These are phyloP conservation scores for Arachis monticola DNA, from an alignment of 331 rosid genomes.

Conservation along the genomic window DNA sequence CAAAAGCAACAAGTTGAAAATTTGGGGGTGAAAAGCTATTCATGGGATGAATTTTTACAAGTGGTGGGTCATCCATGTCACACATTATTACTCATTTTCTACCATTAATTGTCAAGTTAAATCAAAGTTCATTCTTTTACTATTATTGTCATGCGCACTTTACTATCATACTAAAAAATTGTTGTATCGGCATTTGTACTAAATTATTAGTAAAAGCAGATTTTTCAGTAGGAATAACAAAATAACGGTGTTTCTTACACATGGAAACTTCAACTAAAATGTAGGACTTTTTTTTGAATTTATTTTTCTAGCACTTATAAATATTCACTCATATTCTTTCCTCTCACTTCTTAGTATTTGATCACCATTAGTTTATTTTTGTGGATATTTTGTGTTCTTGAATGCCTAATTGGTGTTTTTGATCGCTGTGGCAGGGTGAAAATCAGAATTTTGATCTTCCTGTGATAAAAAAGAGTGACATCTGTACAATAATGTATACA, in stretches of 20 bases:
- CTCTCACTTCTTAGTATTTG: too few species aligned
- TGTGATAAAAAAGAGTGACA: conserved; percentile 72
- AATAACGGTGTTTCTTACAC: not conserved
- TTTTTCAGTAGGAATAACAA: conserved; percentile 6
- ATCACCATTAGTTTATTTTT: not conserved
- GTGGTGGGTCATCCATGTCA: conserved; percentile 62
- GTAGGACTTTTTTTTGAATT: not conserved
- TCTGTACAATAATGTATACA: conserved; percentile 95
- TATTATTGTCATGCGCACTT: not conserved
- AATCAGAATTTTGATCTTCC: conserved; percentile 74
- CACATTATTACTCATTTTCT: conserved; percentile 16
- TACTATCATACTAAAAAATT: not conserved
- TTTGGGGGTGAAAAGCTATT: conserved; percentile 54
- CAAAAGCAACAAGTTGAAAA: conserved; percentile 67
- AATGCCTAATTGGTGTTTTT: conserved; percentile 38
- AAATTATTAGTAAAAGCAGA: not conserved
- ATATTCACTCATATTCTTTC: too few species aligned
- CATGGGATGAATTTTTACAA: conserved; percentile 81
- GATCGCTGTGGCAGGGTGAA: conserved; percentile 61
- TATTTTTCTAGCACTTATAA: not conserved
- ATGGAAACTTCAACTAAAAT: not conserved
- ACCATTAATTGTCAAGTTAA: conserved; percentile 16
- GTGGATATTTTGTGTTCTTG: conserved; percentile 17
- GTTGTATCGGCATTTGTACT: not conserved
- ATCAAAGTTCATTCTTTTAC: conserved; percentile 10